Evolutionary conservation across 768 basidiomycete species (phyloP).

Genomic region (Boletus eberwhitei): DNA sequence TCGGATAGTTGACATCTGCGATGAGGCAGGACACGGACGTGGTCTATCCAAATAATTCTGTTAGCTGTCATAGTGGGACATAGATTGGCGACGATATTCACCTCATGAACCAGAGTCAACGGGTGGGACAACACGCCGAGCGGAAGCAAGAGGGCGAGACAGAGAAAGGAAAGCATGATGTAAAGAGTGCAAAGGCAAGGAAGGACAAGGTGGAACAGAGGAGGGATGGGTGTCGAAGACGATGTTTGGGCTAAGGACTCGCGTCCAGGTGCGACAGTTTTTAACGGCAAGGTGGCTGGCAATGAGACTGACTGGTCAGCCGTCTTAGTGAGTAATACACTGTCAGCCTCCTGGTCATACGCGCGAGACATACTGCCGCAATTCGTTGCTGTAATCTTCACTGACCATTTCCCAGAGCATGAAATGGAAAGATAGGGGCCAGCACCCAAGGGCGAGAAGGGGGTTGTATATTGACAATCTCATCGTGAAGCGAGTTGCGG

Average conservation of each 20-base stretch:
- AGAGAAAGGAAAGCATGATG: slow-evolving; percentile 22
- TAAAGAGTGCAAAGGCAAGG: slow-evolving; percentile 8
- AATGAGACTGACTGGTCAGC: slow-evolving; percentile 9
- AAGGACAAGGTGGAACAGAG: neutral
- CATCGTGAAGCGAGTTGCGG: too few species aligned
- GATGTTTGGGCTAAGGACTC: neutral
- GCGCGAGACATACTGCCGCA: neutral
- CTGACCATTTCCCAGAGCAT: neutral
- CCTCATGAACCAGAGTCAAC: slow-evolving; percentile 8
- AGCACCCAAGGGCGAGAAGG: too few species aligned
- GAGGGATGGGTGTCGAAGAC: neutral
- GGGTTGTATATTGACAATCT: too few species aligned
- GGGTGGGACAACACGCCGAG: slow-evolving; percentile 20
- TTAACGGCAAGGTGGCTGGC: slow-evolving; percentile 13
- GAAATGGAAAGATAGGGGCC: neutral
- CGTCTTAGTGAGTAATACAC: neutral
- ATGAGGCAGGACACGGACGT: slow-evolving; percentile 22
- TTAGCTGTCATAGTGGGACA: neutral
- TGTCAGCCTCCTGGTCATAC: neutral
- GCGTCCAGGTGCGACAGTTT: neutral
- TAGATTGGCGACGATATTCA: neutral
- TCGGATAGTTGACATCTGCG: slow-evolving; percentile 25
- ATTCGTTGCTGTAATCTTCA: neutral
- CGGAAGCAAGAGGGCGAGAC: slow-evolving; percentile 19
- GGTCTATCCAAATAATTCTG: slow-evolving; percentile 1